phyloP scores from a whole-genome alignment of 352 stramenopile genomes.

The Albugo candida region DNA sequence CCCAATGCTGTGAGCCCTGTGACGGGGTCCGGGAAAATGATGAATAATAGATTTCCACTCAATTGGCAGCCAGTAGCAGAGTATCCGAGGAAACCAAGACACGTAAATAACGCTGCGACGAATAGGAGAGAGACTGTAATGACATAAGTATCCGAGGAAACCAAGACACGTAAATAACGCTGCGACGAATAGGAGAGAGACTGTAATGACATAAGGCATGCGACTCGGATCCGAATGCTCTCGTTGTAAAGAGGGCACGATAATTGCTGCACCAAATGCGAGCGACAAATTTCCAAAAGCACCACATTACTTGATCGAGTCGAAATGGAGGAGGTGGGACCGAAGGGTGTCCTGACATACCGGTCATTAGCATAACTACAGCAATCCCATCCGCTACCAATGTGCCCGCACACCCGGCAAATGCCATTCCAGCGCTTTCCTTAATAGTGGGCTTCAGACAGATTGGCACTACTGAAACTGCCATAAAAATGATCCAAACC shows the following conservation, averaged over 20 bases:
- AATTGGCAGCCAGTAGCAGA: constrained; percentile 25
- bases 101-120: constrained; percentile 9
- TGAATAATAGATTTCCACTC: constrained; percentile 31
- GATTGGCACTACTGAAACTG: constrained; percentile 5
- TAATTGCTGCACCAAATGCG: constrained; percentile 6
- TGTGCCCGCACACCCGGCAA: constrained; percentile 6
- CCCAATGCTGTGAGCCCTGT: constrained; percentile 20
- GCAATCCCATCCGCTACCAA: constrained; percentile 8
- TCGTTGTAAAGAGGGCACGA: constrained; percentile 8
- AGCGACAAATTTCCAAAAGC: constrained; percentile 12
- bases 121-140: constrained; percentile 7
- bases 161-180: constrained; percentile 15
- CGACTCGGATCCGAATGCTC: constrained; percentile 22
- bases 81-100: constrained; percentile 27
- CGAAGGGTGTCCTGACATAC: constrained; percentile 3
- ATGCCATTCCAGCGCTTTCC: constrained; percentile 8
- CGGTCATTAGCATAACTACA: constrained; percentile 4
- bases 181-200: constrained; percentile 6
- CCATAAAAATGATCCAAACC: constrained; percentile 11
- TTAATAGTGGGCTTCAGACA: constrained; percentile 11
- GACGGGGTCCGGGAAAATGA: constrained; percentile 17
- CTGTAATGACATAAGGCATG: constrained; percentile 8
- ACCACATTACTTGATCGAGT: constrained; percentile 4
- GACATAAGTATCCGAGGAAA: constrained; percentile 18
- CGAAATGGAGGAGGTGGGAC: constrained; percentile 1